Evolutionary conservation across 805 yeast species (phyloP), one percentile per base, ranked within the genome.

Genomic region (Ogataea pilisensis): DNA sequence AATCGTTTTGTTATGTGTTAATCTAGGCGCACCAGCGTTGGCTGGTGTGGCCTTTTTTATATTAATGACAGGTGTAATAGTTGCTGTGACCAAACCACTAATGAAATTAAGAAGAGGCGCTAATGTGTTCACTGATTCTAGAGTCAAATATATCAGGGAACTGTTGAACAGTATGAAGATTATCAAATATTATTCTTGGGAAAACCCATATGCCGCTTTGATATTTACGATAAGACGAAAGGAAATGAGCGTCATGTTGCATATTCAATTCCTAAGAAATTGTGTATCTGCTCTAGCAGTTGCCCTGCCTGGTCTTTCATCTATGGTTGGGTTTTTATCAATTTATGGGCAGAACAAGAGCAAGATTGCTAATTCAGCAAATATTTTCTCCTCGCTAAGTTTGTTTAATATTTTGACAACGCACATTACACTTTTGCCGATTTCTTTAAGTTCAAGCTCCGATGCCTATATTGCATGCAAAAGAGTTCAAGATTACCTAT

Each of bases 111-210:
- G 96, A 56, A 66, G 63, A 20, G 58, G 60, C n/a, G 80, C 86
- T 8, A 78, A 78, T 42, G 64, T 63, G 2, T 75, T 66, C 53
- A 90, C 96, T 2, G 98, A 90, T 60, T 61, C 67, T 17, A 79
- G 98, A 55, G 87, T 90, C 18, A 72, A 78, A 35, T 70, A 77
- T 36, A 80, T 88, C 60, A 82, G 85, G 49, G 98, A 90, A 60
- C 76, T 88, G 22, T 68, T 90, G 48, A 79, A 75, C 55, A 79
- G 84, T 49, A 76, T 90, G 72, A 86, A 85, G 55, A 73, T 82
- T 58, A 85, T 90, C 60, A 90, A 90, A 65, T 85, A 75, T 59
- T 90, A 89, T 59, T 85, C 95, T 1, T 90, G 96, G 96, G 97
- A 90, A 63, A 70, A 70, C 25, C 89, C 96, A 1, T 90, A 87